Base-by-base conservation (phyloP, 1,284 basidiomycete species). In the Rhodotorula sp. region DNA sequence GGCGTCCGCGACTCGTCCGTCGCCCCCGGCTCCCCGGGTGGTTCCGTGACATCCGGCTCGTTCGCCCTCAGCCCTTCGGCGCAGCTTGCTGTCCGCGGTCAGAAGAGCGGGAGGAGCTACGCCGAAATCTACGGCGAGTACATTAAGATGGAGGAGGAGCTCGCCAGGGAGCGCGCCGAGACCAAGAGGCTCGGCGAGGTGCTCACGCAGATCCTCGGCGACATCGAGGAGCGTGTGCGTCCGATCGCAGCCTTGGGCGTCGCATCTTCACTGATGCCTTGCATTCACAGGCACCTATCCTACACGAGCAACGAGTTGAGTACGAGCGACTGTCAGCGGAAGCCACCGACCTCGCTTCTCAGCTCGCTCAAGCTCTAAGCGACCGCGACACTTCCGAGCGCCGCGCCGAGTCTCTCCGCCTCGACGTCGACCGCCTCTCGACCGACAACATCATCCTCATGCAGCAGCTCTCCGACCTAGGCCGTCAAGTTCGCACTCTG, bases 101-200 rank as follows among this genome's bases (percentile, higher is more conserved):
- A 72, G 62, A 74, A 73, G 78, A 85, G 83, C 40, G 92, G 92
- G 28, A 90, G 90, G 83, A 89, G 88, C 3, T 92, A 94, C 80
- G 94, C 92, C 0, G 89, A 94, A 78, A 87, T 95, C 24, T 95
- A 94, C 78, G 85, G 89, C n/a, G 90, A 92, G 74, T 90, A 91
- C 75, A 87, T 93, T 57, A 85, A 87, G 65, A 85, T 94, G 59
- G 89, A 96, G 79, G 90, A 91, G 52, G 89, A 93, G 60, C 87
- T 89, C 64, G 84, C 86, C 24, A 86, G 84, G 77, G 90, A 93
- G 79, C 87, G 86, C 64, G 84, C 86, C 2, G 91, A 97, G 81
- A 89, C 88, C 64, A 87, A 88, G 70, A 86, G 90, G 56, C 88
- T 97, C 84, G 89, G 91, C 62, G 85, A 87, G 44, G 88, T 90